Evolutionary conservation across 768 basidiomycete genomes (phyloP).

Genomic region (Rhizopogon rudus): DNA sequence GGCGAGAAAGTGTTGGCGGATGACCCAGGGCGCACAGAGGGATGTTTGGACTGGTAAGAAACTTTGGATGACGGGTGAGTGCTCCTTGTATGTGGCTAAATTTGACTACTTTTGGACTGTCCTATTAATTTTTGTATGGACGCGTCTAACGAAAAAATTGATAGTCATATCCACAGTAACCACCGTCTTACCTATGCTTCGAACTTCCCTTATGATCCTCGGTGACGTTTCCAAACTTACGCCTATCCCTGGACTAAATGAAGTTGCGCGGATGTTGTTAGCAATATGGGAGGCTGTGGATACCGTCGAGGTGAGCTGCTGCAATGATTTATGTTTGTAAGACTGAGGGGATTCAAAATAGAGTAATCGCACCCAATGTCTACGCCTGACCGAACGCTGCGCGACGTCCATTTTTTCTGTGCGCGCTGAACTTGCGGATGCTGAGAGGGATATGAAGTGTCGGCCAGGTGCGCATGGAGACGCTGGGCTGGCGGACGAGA

Average conservation of each 20-base stretch:
- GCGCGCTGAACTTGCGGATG: conserved; percentile 55
- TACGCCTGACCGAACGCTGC: conserved; percentile 69
- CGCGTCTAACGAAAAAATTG: no score
- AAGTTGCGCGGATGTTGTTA: conserved; percentile 47
- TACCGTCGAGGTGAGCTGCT: conserved; percentile 50
- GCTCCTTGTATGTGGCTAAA: not conserved
- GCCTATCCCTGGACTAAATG: conserved; percentile 51
- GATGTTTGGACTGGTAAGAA: not conserved
- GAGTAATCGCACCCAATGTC: conserved; percentile 62
- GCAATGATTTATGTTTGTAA: not conserved
- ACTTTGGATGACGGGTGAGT: not conserved
- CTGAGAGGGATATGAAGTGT: conserved; percentile 28
- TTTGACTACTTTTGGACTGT: not conserved
- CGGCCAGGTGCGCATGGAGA: not conserved
- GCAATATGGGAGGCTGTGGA: conserved; percentile 63
- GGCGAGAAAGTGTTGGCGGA: not conserved
- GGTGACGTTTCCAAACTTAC: conserved; percentile 31
- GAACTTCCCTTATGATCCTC: not conserved
- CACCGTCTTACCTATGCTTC: not conserved
- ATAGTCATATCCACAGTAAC: not conserved
- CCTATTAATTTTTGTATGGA: not conserved
- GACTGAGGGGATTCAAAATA: conserved; percentile 18
- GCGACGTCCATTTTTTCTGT: conserved; percentile 64
- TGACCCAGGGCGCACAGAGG: not conserved
- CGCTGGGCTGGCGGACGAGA: conserved; percentile 39